A percentile compares a stretch with the other conserved stretches of the same genome.
Conservation (phyloP, 805 yeast genomes). For the Kodamaea restingae region DNA sequence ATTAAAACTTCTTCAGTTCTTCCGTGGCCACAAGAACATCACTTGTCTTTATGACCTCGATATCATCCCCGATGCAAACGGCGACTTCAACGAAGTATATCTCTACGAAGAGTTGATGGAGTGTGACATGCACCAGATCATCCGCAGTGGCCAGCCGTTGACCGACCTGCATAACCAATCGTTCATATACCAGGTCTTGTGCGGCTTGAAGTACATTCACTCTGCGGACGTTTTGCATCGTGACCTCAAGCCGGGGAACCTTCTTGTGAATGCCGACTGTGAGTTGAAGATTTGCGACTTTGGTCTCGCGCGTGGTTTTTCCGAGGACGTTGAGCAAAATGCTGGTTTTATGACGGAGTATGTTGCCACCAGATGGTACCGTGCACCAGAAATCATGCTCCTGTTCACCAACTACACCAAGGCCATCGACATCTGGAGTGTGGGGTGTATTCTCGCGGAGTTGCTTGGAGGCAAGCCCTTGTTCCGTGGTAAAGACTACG, state of each 20-base stretch:
- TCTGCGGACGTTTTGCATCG: constrained; percentile 91
- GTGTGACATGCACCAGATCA: constrained; percentile 97
- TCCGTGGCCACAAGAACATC: constrained; percentile 93
- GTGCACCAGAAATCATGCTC: constrained; percentile 97
- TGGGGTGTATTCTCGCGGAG: constrained; percentile 95
- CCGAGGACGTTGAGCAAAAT: constrained; percentile 75
- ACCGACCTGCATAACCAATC: constrained; percentile 95
- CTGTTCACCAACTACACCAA: constrained; percentile 92
- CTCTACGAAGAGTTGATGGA: constrained; percentile 97
- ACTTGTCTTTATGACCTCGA: constrained; percentile 94
- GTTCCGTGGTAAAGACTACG: constrained; percentile 93
- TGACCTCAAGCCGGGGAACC: constrained; percentile 90
- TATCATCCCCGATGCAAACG: constrained; percentile 67
- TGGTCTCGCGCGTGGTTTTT: constrained; percentile 90
- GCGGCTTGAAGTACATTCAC: constrained; percentile 88
- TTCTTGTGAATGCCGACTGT: constrained; percentile 92
- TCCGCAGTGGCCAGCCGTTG: constrained; percentile 86
- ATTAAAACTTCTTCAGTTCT: constrained; percentile 82
- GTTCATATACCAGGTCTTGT: constrained; percentile 84
- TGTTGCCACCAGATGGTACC: constrained; percentile 97
- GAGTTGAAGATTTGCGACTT: constrained; percentile 95
- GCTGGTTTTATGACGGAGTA: constrained; percentile 96
- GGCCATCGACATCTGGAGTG: constrained; percentile 97
- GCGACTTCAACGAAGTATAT: constrained; percentile 84
- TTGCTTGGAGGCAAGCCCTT: constrained; percentile 86